Evolutionary conservation across 495 filamentous ascomycete species (phyloP).

Genomic region (Margaritispora aquatica): DNA sequence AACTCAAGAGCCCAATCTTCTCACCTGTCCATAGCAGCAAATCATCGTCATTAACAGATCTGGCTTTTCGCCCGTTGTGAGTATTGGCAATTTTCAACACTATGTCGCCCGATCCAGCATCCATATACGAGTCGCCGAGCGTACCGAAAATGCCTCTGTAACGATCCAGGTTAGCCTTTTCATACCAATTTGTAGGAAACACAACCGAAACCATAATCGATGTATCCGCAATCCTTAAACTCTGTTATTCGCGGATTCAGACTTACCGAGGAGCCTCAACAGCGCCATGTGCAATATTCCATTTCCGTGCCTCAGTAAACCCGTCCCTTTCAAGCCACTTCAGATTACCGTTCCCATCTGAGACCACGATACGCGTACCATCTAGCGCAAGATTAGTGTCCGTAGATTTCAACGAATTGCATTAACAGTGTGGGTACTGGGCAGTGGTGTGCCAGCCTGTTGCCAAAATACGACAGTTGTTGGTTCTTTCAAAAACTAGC

Average conservation of each 20-base stretch:
- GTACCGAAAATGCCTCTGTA: constrained; percentile 33
- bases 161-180: not conserved
- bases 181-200: not conserved
- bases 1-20: constrained; percentile 63
- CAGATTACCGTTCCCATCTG: constrained; percentile 75
- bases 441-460: too few species aligned
- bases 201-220: too few species aligned
- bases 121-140: constrained; percentile 34
- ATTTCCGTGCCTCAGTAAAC: constrained; percentile 68
- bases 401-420: too few species aligned
- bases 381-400: too few species aligned
- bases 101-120: constrained; percentile 49
- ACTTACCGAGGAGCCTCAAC: constrained; percentile 21
- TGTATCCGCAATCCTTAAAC: too few species aligned
- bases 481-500: too few species aligned
- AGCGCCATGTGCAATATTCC: constrained; percentile 56
- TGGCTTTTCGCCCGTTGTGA: constrained; percentile 33
- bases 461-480: too few species aligned
- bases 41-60: constrained; percentile 48
- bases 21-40: constrained; percentile 79
- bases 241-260: too few species aligned
- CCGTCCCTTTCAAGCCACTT: constrained; percentile 94
- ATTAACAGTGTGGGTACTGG: too few species aligned
- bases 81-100: constrained; percentile 67
- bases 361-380: constrained; percentile 76